Percentiles rank a stretch among this genome's conserved stretches.
Conservation (phyloP, 2,329 filamentous ascomycete species). For the Penicillium sp. region DNA sequence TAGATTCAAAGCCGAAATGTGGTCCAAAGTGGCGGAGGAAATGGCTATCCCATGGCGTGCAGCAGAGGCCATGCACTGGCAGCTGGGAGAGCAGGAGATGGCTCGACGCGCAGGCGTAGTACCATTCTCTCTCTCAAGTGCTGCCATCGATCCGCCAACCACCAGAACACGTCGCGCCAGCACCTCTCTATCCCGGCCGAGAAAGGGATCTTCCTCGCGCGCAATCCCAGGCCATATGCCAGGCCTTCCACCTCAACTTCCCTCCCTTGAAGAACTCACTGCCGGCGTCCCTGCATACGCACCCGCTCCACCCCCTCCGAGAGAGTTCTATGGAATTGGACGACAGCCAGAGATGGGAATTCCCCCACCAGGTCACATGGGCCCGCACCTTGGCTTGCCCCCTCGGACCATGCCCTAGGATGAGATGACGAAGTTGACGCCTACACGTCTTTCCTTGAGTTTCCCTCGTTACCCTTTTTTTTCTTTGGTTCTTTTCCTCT, state of each 20-base stretch:
- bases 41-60: constrained; percentile 94
- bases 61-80: constrained; percentile 98
- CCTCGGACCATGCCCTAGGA: constrained; percentile 37
- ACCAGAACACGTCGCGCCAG: constrained; percentile 38
- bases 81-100: constrained; percentile 91
- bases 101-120: constrained; percentile 84
- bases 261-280: constrained; percentile 47
- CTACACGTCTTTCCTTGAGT: constrained; percentile 25
- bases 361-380: constrained; percentile 31
- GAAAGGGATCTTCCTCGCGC: constrained; percentile 40
- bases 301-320: constrained; percentile 33
- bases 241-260: constrained; percentile 35
- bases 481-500: background rate
- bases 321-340: constrained; percentile 36
- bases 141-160: constrained; percentile 50
- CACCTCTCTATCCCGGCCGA: constrained; percentile 38
- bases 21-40: constrained; percentile 91
- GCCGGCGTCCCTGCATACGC: constrained; percentile 48
- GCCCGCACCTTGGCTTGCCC: constrained; percentile 32
- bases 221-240: constrained; percentile 31
- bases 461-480: background rate
- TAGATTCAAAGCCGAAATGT: constrained; percentile 98
- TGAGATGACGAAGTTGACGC: constrained; percentile 20
- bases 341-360: constrained; percentile 32
- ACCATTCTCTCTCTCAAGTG: constrained; percentile 70